These are phyloP conservation scores for Leptographium radiaticola DNA, from an alignment of 2,329 filamentous ascomycete species.

Conservation along the genomic window DNA sequence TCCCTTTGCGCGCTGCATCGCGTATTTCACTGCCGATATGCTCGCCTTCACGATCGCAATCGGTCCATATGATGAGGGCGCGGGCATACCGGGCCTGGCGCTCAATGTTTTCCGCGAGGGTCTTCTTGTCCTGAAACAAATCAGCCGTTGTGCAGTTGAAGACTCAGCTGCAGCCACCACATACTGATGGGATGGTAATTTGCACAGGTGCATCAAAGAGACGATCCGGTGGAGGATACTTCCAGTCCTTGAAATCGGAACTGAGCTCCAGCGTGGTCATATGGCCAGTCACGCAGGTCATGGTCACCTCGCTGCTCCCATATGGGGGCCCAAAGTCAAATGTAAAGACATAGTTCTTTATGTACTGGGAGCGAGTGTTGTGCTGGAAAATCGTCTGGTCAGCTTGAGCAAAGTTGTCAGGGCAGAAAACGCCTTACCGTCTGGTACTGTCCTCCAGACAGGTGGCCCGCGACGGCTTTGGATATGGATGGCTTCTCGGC, in stretches of 20 bases:
- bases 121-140: slow-evolving; percentile 52
- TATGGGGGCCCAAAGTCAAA: slow-evolving; percentile 75
- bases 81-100: slow-evolving; percentile 59
- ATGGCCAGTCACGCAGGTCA: slow-evolving; percentile 89
- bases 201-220: slow-evolving; percentile 73
- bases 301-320: slow-evolving; percentile 74
- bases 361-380: slow-evolving; percentile 58
- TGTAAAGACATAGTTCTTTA: slow-evolving; percentile 89
- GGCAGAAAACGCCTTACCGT: slow-evolving; percentile 40
- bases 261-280: slow-evolving; percentile 71
- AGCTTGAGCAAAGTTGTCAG: background rate
- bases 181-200: slow-evolving; percentile 52
- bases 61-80: slow-evolving; percentile 91
- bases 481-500: slow-evolving; percentile 78
- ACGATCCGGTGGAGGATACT: slow-evolving; percentile 60
- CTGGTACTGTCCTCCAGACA: slow-evolving; percentile 62
- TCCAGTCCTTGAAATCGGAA: slow-evolving; percentile 64
- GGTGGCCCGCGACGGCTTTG: slow-evolving; percentile 81
- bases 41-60: slow-evolving; percentile 95
- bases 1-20: slow-evolving; percentile 62
- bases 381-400: slow-evolving; percentile 31
- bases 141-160: background rate
- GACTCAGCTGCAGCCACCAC: background rate
- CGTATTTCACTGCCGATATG: slow-evolving; percentile 90
- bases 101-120: slow-evolving; percentile 75